A percentile compares a stretch with the other conserved stretches of the same genome.
Conservation (phyloP, 345 rosid genomes). For the Lagerstroemia speciosa region DNA sequence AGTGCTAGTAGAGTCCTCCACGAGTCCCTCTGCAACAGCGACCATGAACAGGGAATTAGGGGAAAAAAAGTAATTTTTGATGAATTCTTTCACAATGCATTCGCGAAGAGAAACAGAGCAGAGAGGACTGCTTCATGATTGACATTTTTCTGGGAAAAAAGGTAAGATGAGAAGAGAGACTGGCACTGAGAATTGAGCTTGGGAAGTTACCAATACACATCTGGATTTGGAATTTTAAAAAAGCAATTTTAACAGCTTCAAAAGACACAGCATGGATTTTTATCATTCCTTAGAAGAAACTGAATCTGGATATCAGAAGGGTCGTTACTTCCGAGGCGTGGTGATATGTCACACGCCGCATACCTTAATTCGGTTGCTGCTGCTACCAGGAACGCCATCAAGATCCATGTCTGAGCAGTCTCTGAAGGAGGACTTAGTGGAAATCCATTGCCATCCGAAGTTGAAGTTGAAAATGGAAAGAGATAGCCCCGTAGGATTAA, state of each 20-base stretch:
- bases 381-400: slow-evolving; percentile 12
- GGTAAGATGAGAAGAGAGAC: background rate
- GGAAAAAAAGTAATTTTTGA: background rate
- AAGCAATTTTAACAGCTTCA: slow-evolving; percentile 9
- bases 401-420: slow-evolving; percentile 6
- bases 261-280: background rate
- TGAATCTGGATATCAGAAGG: background rate
- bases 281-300: background rate
- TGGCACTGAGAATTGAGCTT: too few species aligned
- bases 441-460: slow-evolving; percentile 17
- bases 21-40: slow-evolving; percentile 21
- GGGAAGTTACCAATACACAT: background rate
- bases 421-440: slow-evolving; percentile 12
- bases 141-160: background rate
- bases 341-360: slow-evolving; percentile 9
- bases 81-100: too few species aligned
- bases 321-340: background rate
- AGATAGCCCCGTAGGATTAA: slow-evolving; percentile 17
- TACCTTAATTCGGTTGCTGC: slow-evolving; percentile 51
- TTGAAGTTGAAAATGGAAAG: background rate
- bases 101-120: background rate
- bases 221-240: background rate
- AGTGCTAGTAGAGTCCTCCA: slow-evolving; percentile 34
- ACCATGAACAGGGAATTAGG: background rate
- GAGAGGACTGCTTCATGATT: background rate